Evolutionary conservation across 2,329 filamentous ascomycete genomes (phyloP).

Genomic region (Thielaviopsis cerberus): DNA sequence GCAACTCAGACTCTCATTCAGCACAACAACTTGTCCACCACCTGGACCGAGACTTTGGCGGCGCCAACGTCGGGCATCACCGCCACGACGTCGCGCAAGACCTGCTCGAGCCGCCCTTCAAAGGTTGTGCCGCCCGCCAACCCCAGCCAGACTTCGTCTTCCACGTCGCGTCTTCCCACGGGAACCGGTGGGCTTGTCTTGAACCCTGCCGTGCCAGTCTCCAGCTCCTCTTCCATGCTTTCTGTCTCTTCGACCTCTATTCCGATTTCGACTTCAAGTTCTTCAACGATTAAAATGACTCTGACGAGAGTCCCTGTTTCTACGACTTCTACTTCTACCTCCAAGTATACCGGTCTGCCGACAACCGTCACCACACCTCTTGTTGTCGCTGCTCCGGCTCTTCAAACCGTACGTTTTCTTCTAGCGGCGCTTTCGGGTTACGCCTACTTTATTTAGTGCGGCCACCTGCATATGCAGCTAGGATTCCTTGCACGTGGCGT

Average conservation of each 20-base stretch:
- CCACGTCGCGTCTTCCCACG: background rate
- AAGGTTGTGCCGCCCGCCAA: background rate
- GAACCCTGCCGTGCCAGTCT: background rate
- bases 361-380: background rate
- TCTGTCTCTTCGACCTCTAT: background rate
- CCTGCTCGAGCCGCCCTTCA: background rate
- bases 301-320: background rate
- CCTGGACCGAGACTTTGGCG: background rate
- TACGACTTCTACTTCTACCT: background rate
- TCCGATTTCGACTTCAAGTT: background rate
- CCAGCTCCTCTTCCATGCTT: background rate
- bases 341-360: background rate
- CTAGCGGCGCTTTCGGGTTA: background rate
- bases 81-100: background rate
- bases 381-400: background rate
- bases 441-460: background rate
- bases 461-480: background rate
- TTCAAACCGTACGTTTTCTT: conserved; percentile 6
- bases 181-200: background rate
- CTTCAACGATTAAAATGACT: background rate
- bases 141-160: background rate
- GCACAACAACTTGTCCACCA: background rate
- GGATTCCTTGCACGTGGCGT: background rate
- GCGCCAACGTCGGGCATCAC: background rate
- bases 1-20: background rate